phyloP scores from a whole-genome alignment of 176 grass and related monocot genomes.

The Oryza australiensis region DNA sequence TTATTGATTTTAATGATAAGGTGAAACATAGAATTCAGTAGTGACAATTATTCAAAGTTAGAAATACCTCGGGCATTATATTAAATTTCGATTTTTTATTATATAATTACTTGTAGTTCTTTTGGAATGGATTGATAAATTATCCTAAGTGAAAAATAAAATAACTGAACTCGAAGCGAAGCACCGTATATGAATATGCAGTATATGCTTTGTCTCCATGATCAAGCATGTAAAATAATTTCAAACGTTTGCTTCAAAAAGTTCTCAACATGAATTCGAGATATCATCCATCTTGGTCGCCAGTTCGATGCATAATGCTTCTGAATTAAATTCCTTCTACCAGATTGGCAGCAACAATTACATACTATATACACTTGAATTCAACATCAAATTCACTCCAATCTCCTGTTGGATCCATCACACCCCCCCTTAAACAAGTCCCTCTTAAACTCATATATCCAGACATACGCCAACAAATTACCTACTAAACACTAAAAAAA shows the following conservation, averaged over 20 bases:
- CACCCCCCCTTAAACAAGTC: neutral
- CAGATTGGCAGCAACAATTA: neutral
- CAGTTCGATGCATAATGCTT: neutral
- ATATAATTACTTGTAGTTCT: neutral
- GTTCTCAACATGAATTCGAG: neutral
- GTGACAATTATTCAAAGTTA: neutral
- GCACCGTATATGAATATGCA: neutral
- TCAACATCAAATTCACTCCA: neutral
- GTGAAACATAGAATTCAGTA: neutral
- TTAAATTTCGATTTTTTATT: neutral
- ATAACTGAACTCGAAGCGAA: neutral
- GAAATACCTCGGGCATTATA: neutral
- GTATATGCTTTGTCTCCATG: neutral
- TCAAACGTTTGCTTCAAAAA: neutral
- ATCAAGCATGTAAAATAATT: neutral
- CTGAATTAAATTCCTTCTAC: neutral
- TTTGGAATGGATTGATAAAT: neutral
- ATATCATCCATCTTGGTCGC: neutral
- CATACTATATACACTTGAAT: neutral
- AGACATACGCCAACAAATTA: neutral
- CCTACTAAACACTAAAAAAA: neutral
- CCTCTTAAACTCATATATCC: neutral
- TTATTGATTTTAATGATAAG: neutral
- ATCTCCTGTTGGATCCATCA: neutral
- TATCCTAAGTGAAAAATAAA: too few species aligned